Evolutionary conservation across 768 basidiomycete species (phyloP), one percentile per base, ranked within the genome.

Genomic region (Hemileccinum rubropunctum): DNA sequence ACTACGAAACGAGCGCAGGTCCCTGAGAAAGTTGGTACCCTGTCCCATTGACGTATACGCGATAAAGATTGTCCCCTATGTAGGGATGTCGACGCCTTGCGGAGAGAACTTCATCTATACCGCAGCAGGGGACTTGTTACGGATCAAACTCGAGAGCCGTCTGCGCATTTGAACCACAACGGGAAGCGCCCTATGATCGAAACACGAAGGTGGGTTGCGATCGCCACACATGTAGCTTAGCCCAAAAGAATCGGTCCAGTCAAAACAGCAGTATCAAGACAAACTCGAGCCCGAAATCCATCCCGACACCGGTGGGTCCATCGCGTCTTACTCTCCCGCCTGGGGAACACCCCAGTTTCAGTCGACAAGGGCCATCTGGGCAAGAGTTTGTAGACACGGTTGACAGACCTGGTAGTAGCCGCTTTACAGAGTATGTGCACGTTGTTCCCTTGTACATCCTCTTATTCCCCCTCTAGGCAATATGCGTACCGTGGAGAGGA

Each of bases 241-340:
- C 45, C 6, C 38, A 5, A 48, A 44, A 48, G 26, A 36, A 49
- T 21, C 3, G 47, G 11, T 36, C 28, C 44, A 67, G 57, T 50
- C 54, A 63, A 53, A 58, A 45, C 36, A 34, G 52, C 26, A 57
- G 59, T 39, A 23, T 53, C 50, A 67, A 66, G 59, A 63, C 76
- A 56, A 51, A 66, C 41, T 86, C 87, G 1, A 89, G 86, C 58
- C 84, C 87, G 28, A 79, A 77, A 49, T 81, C 82, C 30, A 68
- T 74, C 17, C 57, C 65, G 3, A 81, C 80, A 1, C 82, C 84
- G 15, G 50, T 79, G 11, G 84, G 75, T 17, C 86, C 86, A 21
- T 70, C 78, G 56, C 71, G 89, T 63, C 73, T 91, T 32, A 91
- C 88, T 3, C 72, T 89, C 18, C 83, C 82, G 15, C 79, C 74